These are phyloP conservation scores for Coemansia aciculifera DNA, from an alignment of 192 early-diverging fungal genomes.

Conservation along the genomic window DNA sequence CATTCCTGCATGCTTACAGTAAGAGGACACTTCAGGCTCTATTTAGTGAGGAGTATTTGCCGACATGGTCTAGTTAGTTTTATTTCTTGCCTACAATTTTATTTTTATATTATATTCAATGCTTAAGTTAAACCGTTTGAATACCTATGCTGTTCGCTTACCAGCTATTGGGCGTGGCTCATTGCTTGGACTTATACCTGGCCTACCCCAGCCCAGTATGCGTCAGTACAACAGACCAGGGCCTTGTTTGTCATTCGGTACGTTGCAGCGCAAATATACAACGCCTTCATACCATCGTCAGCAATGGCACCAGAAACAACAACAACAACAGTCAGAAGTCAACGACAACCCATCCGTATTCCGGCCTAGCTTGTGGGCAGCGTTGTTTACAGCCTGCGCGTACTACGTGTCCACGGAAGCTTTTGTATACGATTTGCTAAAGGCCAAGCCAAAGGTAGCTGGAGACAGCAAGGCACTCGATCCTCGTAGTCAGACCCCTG, in stretches of 20 bases:
- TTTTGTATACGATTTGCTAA: neutral
- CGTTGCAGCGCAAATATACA: neutral
- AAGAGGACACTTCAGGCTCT: neutral
- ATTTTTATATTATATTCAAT: neutral
- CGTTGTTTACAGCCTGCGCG: neutral
- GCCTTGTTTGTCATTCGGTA: neutral
- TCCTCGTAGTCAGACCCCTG: neutral
- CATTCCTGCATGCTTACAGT: neutral
- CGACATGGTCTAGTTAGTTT: neutral
- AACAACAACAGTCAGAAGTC: neutral
- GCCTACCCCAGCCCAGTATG: neutral
- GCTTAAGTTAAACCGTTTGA: neutral
- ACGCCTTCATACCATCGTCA: neutral
- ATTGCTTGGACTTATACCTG: neutral
- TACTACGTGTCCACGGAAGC: neutral
- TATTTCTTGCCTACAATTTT: neutral
- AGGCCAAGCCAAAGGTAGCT: neutral
- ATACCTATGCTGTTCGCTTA: neutral
- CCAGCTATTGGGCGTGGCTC: neutral
- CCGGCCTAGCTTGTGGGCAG: constrained; percentile 2
- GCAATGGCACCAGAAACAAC: neutral
- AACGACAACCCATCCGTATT: neutral
- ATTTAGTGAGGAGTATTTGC: neutral
- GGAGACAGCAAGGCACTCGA: neutral
- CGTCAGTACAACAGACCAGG: neutral